These are phyloP conservation scores for Choiromyces venosus DNA, from an alignment of 495 filamentous ascomycete species.

Conservation along the genomic window DNA sequence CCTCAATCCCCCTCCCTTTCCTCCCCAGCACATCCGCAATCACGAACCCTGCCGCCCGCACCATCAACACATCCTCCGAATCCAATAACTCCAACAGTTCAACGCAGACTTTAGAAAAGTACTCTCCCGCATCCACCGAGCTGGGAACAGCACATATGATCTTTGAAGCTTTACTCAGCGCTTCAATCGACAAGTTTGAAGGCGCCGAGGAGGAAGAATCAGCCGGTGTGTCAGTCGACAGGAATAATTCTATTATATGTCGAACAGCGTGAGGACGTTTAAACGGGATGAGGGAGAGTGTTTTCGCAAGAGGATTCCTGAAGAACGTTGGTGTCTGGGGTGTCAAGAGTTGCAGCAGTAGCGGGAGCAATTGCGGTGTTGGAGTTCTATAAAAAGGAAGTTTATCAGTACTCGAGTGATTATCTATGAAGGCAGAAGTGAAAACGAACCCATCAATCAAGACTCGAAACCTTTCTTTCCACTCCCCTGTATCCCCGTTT, in stretches of 20 bases:
- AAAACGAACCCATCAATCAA: slow-evolving; percentile 49
- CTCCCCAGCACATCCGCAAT: slow-evolving; percentile 57
- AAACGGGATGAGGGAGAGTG: slow-evolving; percentile 36
- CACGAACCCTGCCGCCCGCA: slow-evolving; percentile 53
- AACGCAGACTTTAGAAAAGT: slow-evolving; percentile 51
- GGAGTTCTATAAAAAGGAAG: slow-evolving; percentile 22
- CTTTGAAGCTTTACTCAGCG: slow-evolving; percentile 54
- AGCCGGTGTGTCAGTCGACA: slow-evolving; percentile 25
- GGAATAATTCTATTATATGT: slow-evolving; percentile 39
- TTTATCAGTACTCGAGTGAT: slow-evolving; percentile 28
- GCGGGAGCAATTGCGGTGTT: slow-evolving; percentile 27
- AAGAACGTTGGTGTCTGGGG: slow-evolving; percentile 26
- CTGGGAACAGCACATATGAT: slow-evolving; percentile 55
- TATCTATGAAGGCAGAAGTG: slow-evolving; percentile 5
- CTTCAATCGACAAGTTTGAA: slow-evolving; percentile 51
- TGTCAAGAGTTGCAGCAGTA: slow-evolving; percentile 37
- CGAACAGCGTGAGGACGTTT: slow-evolving; percentile 32
- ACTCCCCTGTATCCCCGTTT: slow-evolving; percentile 28
- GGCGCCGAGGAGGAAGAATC: slow-evolving; percentile 10
- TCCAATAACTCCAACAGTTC: slow-evolving; percentile 55
- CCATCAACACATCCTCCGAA: slow-evolving; percentile 49
- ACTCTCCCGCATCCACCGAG: slow-evolving; percentile 46
- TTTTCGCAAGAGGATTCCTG: slow-evolving; percentile 16
- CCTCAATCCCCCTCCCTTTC: slow-evolving; percentile 50
- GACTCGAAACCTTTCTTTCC: slow-evolving; percentile 41